Base-by-base conservation (phyloP, 495 filamentous ascomycete species). In the Penicillium silybi region DNA sequence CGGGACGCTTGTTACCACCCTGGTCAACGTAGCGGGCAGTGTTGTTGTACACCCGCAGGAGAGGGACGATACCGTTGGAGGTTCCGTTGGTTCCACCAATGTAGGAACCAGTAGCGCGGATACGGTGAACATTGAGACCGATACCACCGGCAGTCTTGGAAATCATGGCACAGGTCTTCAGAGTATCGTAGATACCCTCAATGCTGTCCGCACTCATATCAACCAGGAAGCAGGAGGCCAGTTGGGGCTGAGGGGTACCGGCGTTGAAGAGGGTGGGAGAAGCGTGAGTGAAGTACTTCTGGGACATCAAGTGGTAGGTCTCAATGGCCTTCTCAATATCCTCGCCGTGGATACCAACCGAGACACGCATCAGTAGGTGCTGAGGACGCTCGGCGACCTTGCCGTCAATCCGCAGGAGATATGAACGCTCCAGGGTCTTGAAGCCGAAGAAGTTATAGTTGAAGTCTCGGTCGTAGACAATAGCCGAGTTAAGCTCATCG, bases 381-480 rank as follows among this genome's bases (percentile, higher is more conserved):
- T 98, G 93, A 42, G 93, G 93, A 56, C 93, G 83, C 79, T 98
- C 93, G 6, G 90, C 92, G 62, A 97, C 87, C 70, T 93, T 92
- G 56, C 90, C 92, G 58, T 96, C 80, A 50, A 96, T 85, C 49
- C 91, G 88, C 27, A 98, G 83, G 20, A 98, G 85, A 63, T 98
- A 98, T 65, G 93, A 97, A 44, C 93, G 86, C 79, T 98, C 93
- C 37, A 98, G 80, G 2, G 93, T 98, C 83, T 98, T 98, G 85
- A 98, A 98, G 50, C 93, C 93, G 52, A 98, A 98, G 77, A 90
- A 98, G 77, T 98, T 95, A 77, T 98, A 98, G 80, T 97, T 97
- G 81, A 98, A 98, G 66, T 98, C 93, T 50, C 93, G 85, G 73
- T 98, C 93, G 58, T 97, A 98, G 56, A 98, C 93, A 62, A 98